Percentiles rank a stretch among this genome's conserved stretches.
Conservation (phyloP, 1,284 basidiomycete species). For the Cerrena zonata region DNA sequence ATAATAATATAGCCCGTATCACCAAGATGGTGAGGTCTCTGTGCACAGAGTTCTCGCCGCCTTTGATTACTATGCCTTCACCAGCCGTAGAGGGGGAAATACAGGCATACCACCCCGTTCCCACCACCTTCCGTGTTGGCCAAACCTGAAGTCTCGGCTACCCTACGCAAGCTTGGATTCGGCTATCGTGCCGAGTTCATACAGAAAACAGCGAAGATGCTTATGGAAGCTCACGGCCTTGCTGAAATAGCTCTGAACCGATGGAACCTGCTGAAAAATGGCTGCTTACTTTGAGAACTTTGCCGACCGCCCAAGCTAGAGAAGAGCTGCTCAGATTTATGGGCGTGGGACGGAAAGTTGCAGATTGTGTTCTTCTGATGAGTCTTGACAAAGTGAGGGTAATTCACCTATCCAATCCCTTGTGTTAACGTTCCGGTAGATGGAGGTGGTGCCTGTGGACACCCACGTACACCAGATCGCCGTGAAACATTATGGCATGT, state of each 20-base stretch:
- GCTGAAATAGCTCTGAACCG: constrained; percentile 15
- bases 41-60: constrained; percentile 65
- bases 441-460: constrained; percentile 83
- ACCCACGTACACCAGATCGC: constrained; percentile 89
- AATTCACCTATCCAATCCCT: background rate
- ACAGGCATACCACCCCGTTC: constrained; percentile 74
- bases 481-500: constrained; percentile 74
- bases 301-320: constrained; percentile 57
- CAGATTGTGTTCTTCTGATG: constrained; percentile 93
- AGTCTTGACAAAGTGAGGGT: constrained; percentile 78
- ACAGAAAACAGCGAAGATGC: constrained; percentile 74
- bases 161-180: constrained; percentile 81
- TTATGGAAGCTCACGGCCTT: constrained; percentile 53
- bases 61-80: constrained; percentile 48
- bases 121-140: constrained; percentile 73
- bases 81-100: constrained; percentile 29
- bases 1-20: constrained; percentile 92
- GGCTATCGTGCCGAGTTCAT: constrained; percentile 94
- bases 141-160: constrained; percentile 51
- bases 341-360: constrained; percentile 93
- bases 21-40: constrained; percentile 81
- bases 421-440: constrained; percentile 38
- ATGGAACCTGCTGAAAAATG: constrained; percentile 53
- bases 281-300: constrained; percentile 51
- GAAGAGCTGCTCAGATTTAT: constrained; percentile 74